Percentiles rank a stretch among this genome's conserved stretches.
Conservation (phyloP, 140 eudicot species). For the Ambrosia hybrid region DNA sequence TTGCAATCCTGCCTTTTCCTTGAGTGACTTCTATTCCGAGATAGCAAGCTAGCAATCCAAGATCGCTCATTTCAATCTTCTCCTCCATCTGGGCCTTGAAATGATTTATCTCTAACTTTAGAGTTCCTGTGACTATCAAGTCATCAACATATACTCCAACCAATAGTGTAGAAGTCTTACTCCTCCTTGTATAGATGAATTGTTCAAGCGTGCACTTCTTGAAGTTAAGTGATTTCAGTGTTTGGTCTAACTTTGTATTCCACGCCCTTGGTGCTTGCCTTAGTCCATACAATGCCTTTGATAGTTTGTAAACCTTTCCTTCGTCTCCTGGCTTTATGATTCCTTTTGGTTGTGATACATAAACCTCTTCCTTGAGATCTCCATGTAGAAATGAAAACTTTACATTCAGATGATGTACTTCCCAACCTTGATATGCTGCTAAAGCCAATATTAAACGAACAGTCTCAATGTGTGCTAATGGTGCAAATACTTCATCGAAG, state of each 20-base stretch:
- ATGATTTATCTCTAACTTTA: background rate
- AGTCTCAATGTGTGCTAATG: background rate
- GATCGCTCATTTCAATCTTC: background rate
- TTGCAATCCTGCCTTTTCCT: background rate
- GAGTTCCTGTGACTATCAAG: background rate
- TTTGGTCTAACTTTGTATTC: background rate
- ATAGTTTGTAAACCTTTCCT: background rate
- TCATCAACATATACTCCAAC: background rate
- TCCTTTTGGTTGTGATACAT: background rate
- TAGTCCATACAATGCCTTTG: background rate
- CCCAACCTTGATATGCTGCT: background rate
- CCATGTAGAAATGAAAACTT: background rate
- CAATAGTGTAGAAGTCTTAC: background rate
- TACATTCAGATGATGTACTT: slow-evolving; percentile 2
- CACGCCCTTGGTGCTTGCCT: background rate
- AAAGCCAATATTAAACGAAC: background rate
- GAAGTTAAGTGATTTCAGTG: background rate
- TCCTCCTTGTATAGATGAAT: background rate
- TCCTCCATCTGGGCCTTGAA: background rate
- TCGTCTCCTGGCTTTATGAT: background rate
- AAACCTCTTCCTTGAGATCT: too few relatives aligned
- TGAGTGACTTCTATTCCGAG: slow-evolving; percentile 6
- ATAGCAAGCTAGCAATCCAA: background rate
- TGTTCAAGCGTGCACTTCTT: background rate
- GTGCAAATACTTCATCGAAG: slow-evolving; percentile 14